Percentiles rank a stretch among this genome's conserved stretches.
phyloP scores from a whole-genome alignment of 116 monocot genomes.

The Iris pallida region DNA sequence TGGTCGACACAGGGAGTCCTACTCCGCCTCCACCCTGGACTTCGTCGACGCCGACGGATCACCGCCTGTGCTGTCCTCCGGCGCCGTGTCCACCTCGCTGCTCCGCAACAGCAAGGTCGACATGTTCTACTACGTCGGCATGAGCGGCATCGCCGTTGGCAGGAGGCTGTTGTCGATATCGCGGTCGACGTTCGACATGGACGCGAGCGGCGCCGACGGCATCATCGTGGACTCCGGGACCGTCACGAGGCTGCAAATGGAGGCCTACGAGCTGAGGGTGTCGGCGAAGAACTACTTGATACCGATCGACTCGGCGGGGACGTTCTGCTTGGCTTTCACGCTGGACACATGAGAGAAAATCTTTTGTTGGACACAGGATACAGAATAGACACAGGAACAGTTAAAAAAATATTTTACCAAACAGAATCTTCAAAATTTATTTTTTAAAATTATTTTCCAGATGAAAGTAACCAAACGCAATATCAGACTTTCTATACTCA shows the following conservation, averaged over 20 bases:
- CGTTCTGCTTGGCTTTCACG: no score
- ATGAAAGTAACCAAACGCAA: no score
- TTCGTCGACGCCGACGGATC: conserved; percentile 20
- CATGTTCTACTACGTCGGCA: conserved; percentile 21
- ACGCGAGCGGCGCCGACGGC: conserved; percentile 11
- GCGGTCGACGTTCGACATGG: conserved; percentile 8
- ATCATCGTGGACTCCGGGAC: conserved; percentile 30
- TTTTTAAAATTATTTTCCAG: no score
- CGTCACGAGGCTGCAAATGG: conserved; percentile 17
- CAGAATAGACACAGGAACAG: no score
- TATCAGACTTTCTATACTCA: no score
- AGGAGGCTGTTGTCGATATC: conserved; percentile 12
- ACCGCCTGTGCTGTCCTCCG: not conserved
- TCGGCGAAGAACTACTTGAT: not conserved
- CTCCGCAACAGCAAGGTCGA: not conserved
- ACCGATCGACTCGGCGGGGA: not conserved
- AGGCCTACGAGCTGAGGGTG: not conserved
- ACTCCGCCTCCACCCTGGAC: conserved; percentile 20
- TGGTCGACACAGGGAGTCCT: no score
- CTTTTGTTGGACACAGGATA: no score
- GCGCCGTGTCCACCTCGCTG: not conserved
- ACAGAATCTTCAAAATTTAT: no score
- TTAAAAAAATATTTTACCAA: no score
- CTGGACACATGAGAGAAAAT: no score
- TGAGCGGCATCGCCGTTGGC: conserved; percentile 10